Conservation (phyloP, 768 basidiomycete genomes). For the Rossbeevera mucosa region DNA sequence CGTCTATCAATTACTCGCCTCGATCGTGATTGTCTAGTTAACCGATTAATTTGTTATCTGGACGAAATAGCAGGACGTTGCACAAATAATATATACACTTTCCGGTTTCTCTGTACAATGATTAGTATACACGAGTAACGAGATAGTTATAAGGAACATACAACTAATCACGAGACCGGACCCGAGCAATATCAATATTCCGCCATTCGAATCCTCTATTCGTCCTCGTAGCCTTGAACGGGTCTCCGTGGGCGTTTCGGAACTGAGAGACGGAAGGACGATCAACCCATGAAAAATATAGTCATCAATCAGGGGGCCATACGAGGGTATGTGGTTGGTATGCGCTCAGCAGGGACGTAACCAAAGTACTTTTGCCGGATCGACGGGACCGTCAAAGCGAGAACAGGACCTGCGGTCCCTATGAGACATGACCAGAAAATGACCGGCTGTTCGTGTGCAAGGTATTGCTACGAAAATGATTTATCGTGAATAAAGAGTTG, state of each 20-base stretch:
- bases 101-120: constrained; percentile 3
- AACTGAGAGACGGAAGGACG: constrained; percentile 37
- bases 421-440: constrained; percentile 83
- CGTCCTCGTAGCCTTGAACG: constrained; percentile 74
- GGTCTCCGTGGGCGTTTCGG: constrained; percentile 66
- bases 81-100: constrained; percentile 4
- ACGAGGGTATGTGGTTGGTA: constrained; percentile 81
- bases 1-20: not conserved
- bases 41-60: not conserved
- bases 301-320: constrained; percentile 28
- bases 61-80: not conserved
- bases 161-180: constrained; percentile 5
- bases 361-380: constrained; percentile 68
- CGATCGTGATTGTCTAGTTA: not conserved
- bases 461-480: constrained; percentile 59
- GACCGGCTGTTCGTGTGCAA: constrained; percentile 87
- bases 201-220: constrained; percentile 19
- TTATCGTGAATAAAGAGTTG: not conserved
- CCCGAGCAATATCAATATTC: not conserved
- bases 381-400: constrained; percentile 74
- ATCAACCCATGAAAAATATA: not conserved
- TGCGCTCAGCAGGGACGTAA: constrained; percentile 59
- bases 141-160: not conserved
- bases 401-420: constrained; percentile 68
- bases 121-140: not conserved